Percentiles rank a stretch among this genome's conserved stretches.
These are phyloP conservation scores for Penicillium chermesinum DNA, from an alignment of 495 filamentous ascomycete species.

Conservation along the genomic window DNA sequence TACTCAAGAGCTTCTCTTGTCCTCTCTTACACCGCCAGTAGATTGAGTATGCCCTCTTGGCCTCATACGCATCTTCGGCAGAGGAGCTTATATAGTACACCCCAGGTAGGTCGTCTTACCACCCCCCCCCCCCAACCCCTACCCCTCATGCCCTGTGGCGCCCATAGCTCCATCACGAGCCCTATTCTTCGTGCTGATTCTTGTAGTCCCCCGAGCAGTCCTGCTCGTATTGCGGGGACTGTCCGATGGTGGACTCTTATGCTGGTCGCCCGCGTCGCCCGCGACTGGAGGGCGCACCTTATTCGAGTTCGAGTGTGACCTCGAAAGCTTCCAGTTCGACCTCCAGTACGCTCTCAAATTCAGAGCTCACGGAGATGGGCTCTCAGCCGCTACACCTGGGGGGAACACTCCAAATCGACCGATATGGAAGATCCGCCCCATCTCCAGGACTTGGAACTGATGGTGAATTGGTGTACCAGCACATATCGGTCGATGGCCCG, in stretches of 20 bases:
- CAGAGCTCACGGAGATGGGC: background rate
- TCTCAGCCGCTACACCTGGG: background rate
- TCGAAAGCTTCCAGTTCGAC: too few species aligned
- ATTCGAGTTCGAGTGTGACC: background rate
- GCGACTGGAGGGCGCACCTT: background rate
- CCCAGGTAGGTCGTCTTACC: background rate
- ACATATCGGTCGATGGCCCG: constrained; percentile 40
- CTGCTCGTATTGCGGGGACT: background rate
- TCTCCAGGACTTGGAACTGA: constrained; percentile 39
- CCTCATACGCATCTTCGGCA: background rate
- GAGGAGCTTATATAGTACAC: background rate
- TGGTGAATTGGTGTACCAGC: constrained; percentile 44
- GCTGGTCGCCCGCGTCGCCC: background rate
- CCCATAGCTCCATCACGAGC: constrained; percentile 1
- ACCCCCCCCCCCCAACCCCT: too few species aligned
- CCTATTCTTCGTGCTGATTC: too few species aligned
- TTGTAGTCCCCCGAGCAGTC: background rate
- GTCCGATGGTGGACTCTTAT: too few species aligned
- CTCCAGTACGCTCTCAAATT: too few species aligned
- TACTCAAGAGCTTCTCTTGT: too few species aligned
- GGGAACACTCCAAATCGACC: background rate
- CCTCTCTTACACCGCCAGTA: too few species aligned
- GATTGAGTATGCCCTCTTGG: background rate
- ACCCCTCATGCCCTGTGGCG: background rate
- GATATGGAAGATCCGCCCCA: constrained; percentile 8